Base-by-base conservation (phyloP, 1,284 basidiomycete genomes). In the Apiotrichum montevideense region DNA sequence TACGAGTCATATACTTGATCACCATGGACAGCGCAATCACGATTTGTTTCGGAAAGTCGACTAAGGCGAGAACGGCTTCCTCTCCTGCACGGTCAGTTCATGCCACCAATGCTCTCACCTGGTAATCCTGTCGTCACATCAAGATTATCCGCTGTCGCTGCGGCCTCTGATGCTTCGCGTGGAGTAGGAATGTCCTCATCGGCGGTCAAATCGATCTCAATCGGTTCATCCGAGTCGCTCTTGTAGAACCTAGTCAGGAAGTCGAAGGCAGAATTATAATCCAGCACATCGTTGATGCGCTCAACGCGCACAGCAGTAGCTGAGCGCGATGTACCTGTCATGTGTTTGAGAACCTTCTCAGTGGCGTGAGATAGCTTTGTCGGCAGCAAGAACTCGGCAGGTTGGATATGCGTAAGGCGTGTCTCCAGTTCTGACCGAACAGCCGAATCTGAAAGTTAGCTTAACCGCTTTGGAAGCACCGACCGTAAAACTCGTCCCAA, bases 401-500 rank as follows among this genome's bases (percentile, higher is more conserved):
- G 95, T 59, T 84, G 83, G 8, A 85, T 82, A 70, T 96, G 91
- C 1, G 87, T 84, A 58, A 96, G 80, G 48, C 92, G 80, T 83
- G 73, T 75, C 79, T 93, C 92, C 5, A 96, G 82, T 73, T 95
- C 92, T n/a, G 84, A 86, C 35, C 91, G 82, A 82, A 94, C 87
- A 45, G 83, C 77, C 2, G 83, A 84, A 71, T 94, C 90, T 87
- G 66, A 21, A 6, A 15, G 55, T 53, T 44, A 43, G 49, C n/a
- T 21, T 13, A 8, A 11, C n/a, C 14, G 9, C 15, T 33, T 11
- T 4, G 14, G 6, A 4, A 45, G 41, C 37, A 39, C 37, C 56
- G 61, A 87, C 89, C 90, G 52, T 87, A 81, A 69, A 93, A 96
- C 62, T 89, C 84, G 67, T 98, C 95, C 84, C 90, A 98, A 1